Base-by-base conservation (phyloP, 768 basidiomycete genomes). In the Leucosporidium creatinivorum region DNA sequence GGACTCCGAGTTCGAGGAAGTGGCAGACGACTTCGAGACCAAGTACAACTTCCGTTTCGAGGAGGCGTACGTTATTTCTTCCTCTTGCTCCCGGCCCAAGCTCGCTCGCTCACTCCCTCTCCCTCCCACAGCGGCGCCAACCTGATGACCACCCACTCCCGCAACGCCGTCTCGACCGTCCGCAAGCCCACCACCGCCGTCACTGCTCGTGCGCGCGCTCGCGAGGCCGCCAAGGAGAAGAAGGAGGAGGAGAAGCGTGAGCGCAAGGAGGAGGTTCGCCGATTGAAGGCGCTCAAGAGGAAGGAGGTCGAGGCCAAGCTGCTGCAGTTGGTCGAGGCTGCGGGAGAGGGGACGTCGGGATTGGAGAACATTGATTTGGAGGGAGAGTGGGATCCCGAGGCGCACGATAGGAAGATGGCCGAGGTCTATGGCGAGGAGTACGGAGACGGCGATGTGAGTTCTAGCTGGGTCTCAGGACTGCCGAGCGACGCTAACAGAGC, bases 41-140 rank as follows among this genome's bases (percentile, higher is more conserved):
- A 89, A 89, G 21, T 99, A 97, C 80, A 98, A 98, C 78, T 96
- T 96, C 80, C 86, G 96, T 62, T 99, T 91, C 77, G 94, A 99
- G 78, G 94, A 99, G 78, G 89, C 90, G 85, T 91, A 75, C 74
- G 91, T 86, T 30, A 33, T 23, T 31, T 26, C 10, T 28, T 55
- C n/a, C 39, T 18, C 15, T 51, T 17, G 59, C 26, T 26, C 26
- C 39, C 67, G n/a, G n/a, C 36, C 23, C 1, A 47, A 19, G 7
- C 26, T 4, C 50, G 13, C 12, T 33, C 31, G 25, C 23, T 9
- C 47, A 17, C 30, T 23, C n/a, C 23, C 30, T 58, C 15, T 23
- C 23, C 33, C 1, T 7, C 49, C 39, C 47, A 62, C 73, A 90
- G 89, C 47, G 85, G 84, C 36, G 86, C 86, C 3, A 81, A 83